phyloP scores from a whole-genome alignment of 768 basidiomycete genomes.

The Collybia mongolica region DNA sequence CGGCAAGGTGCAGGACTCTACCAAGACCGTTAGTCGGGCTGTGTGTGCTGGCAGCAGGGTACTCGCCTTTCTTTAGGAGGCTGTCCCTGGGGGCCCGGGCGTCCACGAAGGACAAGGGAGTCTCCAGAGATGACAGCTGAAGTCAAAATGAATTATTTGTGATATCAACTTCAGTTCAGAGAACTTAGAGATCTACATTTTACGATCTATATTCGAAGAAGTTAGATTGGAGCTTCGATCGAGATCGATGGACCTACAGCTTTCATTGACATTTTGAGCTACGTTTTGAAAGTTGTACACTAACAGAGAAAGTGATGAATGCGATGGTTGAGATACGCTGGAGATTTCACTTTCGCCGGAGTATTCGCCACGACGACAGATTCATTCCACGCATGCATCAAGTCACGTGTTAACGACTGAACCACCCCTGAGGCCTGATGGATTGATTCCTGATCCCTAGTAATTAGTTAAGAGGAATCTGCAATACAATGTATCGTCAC shows the following conservation, averaged over 20 bases:
- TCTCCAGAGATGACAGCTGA: conserved; percentile 90
- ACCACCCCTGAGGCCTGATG: no score
- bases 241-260: conserved; percentile 47
- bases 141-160: not conserved
- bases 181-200: conserved; percentile 43
- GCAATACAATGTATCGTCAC: no score
- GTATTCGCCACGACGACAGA: conserved; percentile 2
- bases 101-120: conserved; percentile 79
- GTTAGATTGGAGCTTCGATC: not conserved
- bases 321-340: not conserved
- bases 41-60: not conserved
- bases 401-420: not conserved
- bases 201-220: conserved; percentile 40
- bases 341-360: not conserved
- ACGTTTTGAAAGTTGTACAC: conserved; percentile 2
- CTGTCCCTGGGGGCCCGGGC: conserved; percentile 78
- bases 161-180: not conserved
- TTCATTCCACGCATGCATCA: not conserved
- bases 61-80: conserved; percentile 85
- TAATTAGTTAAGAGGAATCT: not conserved
- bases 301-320: not conserved
- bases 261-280: conserved; percentile 62
- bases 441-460: no score
- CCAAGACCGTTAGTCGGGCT: not conserved
- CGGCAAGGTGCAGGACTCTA: conserved; percentile 89